A percentile compares a stretch with the other conserved stretches of the same genome.
phyloP scores from a whole-genome alignment of 106 monocot genomes.

The Phalaenopsis aphrodite region DNA sequence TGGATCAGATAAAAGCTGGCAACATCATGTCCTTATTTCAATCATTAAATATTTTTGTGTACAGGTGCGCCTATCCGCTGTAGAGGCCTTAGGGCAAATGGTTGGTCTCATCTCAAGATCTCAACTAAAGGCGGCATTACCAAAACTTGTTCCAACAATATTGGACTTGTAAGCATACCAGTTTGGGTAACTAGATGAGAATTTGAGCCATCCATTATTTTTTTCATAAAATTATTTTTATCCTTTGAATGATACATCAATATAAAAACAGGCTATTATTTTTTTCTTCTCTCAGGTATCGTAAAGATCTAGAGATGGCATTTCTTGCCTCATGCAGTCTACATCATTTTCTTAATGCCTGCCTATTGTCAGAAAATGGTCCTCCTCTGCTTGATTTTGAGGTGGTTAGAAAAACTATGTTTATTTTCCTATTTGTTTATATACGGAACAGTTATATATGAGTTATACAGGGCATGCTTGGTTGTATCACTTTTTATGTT shows the following conservation, averaged over 20 bases:
- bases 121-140: constrained; percentile 85
- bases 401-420: constrained; percentile 23
- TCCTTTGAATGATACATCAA: not conserved
- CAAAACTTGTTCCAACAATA: constrained; percentile 68
- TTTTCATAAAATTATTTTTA: not conserved
- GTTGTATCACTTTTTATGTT: not conserved
- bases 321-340: constrained; percentile 65
- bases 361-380: constrained; percentile 79
- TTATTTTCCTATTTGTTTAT: not conserved
- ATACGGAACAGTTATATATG: not conserved
- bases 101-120: constrained; percentile 79
- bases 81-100: constrained; percentile 97
- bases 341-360: constrained; percentile 77
- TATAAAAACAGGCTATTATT: not conserved
- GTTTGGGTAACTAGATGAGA: not conserved
- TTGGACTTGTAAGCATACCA: constrained; percentile 62
- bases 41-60: not conserved
- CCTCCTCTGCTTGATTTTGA: constrained; percentile 98
- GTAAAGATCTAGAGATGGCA: constrained; percentile 71
- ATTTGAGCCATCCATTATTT: not conserved
- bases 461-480: not conserved
- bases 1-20: not conserved
- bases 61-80: constrained; percentile 77
- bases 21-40: not conserved
- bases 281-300: constrained; percentile 41